Evolutionary conservation across 371 early-diverging fungal species (phyloP).

Genomic region (Funneliformis caledonium): DNA sequence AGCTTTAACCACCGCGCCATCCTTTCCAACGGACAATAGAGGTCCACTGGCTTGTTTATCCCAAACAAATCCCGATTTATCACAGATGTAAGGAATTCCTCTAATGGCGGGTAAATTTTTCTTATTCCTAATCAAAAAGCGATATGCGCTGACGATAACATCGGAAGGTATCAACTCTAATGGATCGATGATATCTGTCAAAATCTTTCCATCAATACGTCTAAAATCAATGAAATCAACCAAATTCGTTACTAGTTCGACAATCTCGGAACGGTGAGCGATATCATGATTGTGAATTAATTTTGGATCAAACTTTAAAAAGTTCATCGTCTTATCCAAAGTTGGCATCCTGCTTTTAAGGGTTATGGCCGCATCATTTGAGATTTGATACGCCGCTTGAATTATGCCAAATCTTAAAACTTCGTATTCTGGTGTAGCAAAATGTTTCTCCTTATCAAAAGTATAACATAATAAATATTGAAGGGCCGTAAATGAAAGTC

Average conservation of each 20-base stretch:
- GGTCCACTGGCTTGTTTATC: background rate
- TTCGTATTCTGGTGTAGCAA: slow-evolving; percentile 14
- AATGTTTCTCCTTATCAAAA: background rate
- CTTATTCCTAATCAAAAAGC: background rate
- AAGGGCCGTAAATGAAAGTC: background rate
- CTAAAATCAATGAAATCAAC: background rate
- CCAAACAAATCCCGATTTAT: slow-evolving; percentile 9
- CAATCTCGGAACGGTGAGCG: background rate
- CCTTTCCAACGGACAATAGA: background rate
- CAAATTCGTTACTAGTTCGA: background rate
- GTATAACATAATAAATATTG: background rate
- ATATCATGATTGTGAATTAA: background rate
- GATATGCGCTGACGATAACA: background rate
- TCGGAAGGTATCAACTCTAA: background rate
- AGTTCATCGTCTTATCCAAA: background rate
- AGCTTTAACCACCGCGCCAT: background rate
- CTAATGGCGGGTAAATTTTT: background rate
- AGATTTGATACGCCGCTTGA: slow-evolving; percentile 7
- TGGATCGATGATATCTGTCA: slow-evolving; percentile 15
- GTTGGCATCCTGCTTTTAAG: background rate
- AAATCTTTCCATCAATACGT: background rate
- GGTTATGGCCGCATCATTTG: background rate
- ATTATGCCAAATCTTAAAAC: slow-evolving; percentile 14
- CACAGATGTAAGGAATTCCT: background rate
- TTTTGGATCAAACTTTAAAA: background rate